phyloP scores from a whole-genome alignment of 108 stramenopile genomes.

The Skeletonema grethae region DNA sequence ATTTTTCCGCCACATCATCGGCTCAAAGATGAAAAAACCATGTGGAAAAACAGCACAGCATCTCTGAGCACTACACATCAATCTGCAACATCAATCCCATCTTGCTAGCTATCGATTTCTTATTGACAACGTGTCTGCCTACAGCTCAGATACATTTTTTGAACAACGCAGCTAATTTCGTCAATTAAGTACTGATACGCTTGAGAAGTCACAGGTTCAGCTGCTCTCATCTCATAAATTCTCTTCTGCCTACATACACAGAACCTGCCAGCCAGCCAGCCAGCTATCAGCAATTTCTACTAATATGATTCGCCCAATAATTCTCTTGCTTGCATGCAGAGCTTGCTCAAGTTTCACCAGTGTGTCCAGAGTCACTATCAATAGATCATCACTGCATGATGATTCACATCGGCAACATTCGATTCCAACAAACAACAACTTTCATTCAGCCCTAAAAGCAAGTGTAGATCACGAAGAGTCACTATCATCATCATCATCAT shows the following conservation, averaged over 20 bases:
- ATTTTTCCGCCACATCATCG: background rate
- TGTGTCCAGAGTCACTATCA: background rate
- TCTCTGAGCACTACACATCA: no score
- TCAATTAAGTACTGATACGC: no score
- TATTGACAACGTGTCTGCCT: background rate
- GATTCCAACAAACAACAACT: background rate
- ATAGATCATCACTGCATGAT: background rate
- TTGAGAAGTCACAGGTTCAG: no score
- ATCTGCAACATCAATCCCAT: no score
- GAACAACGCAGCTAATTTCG: no score
- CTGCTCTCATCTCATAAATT: no score
- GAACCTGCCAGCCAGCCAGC: background rate
- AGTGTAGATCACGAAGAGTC: slow-evolving; percentile 8
- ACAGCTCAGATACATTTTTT: background rate
- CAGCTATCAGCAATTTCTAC: background rate
- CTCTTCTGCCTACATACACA: no score
- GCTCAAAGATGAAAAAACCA: background rate
- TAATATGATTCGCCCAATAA: background rate
- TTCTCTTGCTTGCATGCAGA: background rate
- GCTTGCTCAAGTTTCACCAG: background rate
- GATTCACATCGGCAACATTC: background rate
- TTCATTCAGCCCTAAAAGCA: background rate
- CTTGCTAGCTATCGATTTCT: background rate
- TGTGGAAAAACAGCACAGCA: background rate
- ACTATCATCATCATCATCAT: no score